Base-by-base conservation (phyloP, 805 yeast genomes). In the Zygosaccharomyces pseudorouxii region DNA sequence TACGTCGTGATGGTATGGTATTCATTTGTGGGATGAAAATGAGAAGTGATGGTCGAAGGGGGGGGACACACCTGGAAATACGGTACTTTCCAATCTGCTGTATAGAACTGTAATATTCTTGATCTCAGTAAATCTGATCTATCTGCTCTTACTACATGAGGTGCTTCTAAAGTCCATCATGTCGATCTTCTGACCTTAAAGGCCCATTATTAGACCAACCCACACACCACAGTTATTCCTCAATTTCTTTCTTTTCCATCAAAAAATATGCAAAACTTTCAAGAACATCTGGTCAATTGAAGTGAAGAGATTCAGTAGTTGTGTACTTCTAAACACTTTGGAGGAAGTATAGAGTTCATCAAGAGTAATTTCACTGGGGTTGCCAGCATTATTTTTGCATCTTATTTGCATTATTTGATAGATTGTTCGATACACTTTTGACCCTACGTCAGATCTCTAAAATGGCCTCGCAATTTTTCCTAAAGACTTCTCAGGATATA, bases 381-480 rank as follows among this genome's bases (percentile, higher is more conserved):
- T 14, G 16, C 12, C 19, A 18, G 19, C 16, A 10, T 22, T 20
- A 38, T 25, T 20, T 14, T 38, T 20, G 27, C 29, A 22, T 38
- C 12, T 22, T 23, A 18, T 41, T 39, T 29, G 44, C 37, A 41
- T 41, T 27, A 18, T 20, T 33, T 42, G 38, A 33, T 42, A 42
- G 39, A 33, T 42, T 25, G 38, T 28, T 42, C 23, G 46, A 42
- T 33, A 42, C 46, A 42, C 42, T 14, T 28, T 25, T 23, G 5
- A 25, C 18, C 45, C 66, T 52, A 25, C 55, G 44, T 55, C 73
- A 70, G 51, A 10, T 19, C 16, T 22, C 66, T 51, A 27, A 55
- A 42, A 55, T 74, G 71, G 51, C 71, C 12, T 66, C 69, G 35
- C 70, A 64, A 48, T 59, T 67, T 46, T 64, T 60, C 45, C 52